Conservation (phyloP, 495 filamentous ascomycete species). For the Lichina pygmaea region DNA sequence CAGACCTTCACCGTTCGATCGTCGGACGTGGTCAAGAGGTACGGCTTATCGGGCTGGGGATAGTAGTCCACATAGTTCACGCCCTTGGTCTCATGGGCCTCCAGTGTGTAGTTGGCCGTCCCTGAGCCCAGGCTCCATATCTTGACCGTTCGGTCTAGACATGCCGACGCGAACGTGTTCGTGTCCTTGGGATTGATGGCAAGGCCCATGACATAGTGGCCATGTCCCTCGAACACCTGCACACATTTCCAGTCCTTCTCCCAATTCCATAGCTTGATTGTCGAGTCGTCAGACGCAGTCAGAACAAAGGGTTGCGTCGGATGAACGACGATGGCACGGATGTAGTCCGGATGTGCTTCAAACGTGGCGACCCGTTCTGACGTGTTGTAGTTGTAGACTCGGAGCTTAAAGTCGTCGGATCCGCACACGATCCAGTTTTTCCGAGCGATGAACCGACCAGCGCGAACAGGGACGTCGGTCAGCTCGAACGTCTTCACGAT, state of each 20-base stretch:
- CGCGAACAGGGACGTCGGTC: conserved; percentile 92
- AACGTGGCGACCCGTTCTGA: conserved; percentile 97
- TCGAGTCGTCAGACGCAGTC: conserved; percentile 98
- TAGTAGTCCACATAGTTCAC: conserved; percentile 98
- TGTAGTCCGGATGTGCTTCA: conserved; percentile 97
- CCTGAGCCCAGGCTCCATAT: conserved; percentile 88
- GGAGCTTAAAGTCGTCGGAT: conserved; percentile 91
- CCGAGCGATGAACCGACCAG: conserved; percentile 83
- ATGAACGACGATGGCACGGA: conserved; percentile 91
- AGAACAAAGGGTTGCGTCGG: conserved; percentile 88
- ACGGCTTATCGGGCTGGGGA: conserved; percentile 86
- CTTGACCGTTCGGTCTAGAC: conserved; percentile 89
- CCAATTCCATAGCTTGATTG: conserved; percentile 98
- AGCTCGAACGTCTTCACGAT: conserved; percentile 99
- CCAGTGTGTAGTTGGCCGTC: conserved; percentile 80
- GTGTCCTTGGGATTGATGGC: conserved; percentile 99
- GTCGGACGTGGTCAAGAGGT: conserved; percentile 87
- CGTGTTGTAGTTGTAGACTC: conserved; percentile 97
- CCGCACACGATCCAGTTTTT: conserved; percentile 99
- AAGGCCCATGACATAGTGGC: conserved; percentile 96
- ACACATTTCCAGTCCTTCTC: conserved; percentile 96
- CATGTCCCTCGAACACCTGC: conserved; percentile 93
- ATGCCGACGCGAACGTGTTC: conserved; percentile 92
- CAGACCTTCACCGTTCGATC: conserved; percentile 60
- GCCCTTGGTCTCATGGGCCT: conserved; percentile 94